phyloP scores from a whole-genome alignment of 2,329 filamentous ascomycete genomes.

The Pseudovirgaria hyperparasitica region DNA sequence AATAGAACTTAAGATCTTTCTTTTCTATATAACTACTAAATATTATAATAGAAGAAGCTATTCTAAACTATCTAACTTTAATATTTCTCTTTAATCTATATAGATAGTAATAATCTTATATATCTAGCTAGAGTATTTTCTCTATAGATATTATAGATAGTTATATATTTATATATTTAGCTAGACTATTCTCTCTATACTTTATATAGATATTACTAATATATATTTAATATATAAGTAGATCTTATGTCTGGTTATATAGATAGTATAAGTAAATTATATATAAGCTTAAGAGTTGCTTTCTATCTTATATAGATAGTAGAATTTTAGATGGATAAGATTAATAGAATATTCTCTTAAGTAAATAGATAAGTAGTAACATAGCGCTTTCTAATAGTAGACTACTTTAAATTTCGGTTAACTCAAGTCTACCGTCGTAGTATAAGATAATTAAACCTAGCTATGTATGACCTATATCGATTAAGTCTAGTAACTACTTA shows the following conservation, averaged over 20 bases:
- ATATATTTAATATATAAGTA: background rate
- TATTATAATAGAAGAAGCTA: too few species aligned
- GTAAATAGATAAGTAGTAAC: too few species aligned
- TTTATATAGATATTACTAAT: background rate
- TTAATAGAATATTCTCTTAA: background rate
- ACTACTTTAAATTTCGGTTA: background rate
- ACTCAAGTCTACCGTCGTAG: background rate
- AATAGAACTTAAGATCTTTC: background rate
- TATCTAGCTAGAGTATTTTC: background rate
- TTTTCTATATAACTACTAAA: too few species aligned
- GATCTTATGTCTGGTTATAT: background rate
- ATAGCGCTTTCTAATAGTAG: too few species aligned
- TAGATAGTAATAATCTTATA: too few species aligned
- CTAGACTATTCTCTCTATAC: too few species aligned
- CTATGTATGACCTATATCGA: too few species aligned
- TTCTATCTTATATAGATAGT: background rate
- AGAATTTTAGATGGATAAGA: background rate
- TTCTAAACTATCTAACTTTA: too few species aligned
- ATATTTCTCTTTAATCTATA: too few species aligned
- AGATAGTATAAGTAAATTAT: background rate
- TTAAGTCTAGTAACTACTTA: too few species aligned
- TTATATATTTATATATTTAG: too few species aligned
- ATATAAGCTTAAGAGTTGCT: background rate
- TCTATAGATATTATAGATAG: too few species aligned
- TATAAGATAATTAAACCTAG: background rate